phyloP scores from a whole-genome alignment of 768 basidiomycete species.

The Panaeolus papilionaceus region DNA sequence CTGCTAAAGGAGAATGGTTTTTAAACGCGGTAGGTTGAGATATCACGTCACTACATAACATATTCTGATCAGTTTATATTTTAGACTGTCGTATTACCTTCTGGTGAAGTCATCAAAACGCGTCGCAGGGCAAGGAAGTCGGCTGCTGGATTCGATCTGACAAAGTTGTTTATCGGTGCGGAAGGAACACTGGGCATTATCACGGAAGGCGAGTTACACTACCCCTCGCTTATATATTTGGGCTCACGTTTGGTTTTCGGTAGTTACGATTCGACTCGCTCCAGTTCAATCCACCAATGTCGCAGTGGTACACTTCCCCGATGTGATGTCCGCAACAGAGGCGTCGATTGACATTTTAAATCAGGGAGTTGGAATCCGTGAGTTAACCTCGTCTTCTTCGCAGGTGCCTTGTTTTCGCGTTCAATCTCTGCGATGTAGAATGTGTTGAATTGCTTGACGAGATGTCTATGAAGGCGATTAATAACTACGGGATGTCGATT shows the following conservation, averaged over 20 bases:
- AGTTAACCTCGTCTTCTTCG: slow-evolving; percentile 32
- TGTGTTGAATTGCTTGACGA: slow-evolving; percentile 87
- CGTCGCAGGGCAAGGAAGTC: slow-evolving; percentile 80
- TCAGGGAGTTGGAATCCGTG: slow-evolving; percentile 78
- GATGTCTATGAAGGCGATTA: slow-evolving; percentile 67
- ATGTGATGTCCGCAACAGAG: slow-evolving; percentile 74
- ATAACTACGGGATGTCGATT: slow-evolving; percentile 57
- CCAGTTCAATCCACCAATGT: slow-evolving; percentile 85
- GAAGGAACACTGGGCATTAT: slow-evolving; percentile 64
- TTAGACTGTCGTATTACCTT: slow-evolving; percentile 88
- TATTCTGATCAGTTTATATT: not conserved
- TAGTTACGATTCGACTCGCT: slow-evolving; percentile 84
- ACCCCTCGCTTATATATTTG: not conserved
- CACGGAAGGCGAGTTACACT: slow-evolving; percentile 66
- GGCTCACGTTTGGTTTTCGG: no score
- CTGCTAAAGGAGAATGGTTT: slow-evolving; percentile 91
- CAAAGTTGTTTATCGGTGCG: slow-evolving; percentile 82
- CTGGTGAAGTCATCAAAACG: slow-evolving; percentile 91
- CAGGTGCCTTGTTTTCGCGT: not conserved
- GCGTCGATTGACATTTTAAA: slow-evolving; percentile 78
- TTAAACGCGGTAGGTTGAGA: slow-evolving; percentile 69
- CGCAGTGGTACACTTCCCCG: slow-evolving; percentile 81
- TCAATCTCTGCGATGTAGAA: slow-evolving; percentile 46
- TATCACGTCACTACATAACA: not conserved
- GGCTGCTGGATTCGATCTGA: slow-evolving; percentile 85